These are phyloP conservation scores for Eleusine indica DNA, from an alignment of 176 grass and related monocot species.

Conservation along the genomic window DNA sequence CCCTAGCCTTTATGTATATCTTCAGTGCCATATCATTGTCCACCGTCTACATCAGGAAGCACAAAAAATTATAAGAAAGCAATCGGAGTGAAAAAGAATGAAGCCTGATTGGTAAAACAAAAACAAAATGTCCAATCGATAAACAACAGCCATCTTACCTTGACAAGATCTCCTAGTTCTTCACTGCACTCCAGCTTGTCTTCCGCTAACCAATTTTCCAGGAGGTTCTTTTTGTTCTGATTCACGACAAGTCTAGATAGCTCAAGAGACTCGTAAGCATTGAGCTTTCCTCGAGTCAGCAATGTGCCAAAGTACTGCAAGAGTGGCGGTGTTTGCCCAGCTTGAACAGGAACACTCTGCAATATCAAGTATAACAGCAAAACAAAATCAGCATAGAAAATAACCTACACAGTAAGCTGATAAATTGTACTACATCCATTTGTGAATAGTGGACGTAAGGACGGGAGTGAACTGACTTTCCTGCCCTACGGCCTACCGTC, in stretches of 20 bases:
- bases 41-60: constrained; percentile 71
- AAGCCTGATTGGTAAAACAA: not conserved
- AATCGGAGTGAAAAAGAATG: constrained; percentile 38
- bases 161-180: constrained; percentile 94
- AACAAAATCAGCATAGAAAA: not conserved
- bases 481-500: not conserved
- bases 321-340: constrained; percentile 88
- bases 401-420: not conserved
- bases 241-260: constrained; percentile 93
- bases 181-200: constrained; percentile 96
- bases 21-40: constrained; percentile 98
- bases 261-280: constrained; percentile 84
- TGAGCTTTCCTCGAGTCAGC: constrained; percentile 93
- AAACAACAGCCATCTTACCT: constrained; percentile 46
- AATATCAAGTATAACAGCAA: constrained; percentile 24
- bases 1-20: constrained; percentile 94
- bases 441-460: not conserved
- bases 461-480: not conserved
- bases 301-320: constrained; percentile 90
- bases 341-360: constrained; percentile 91
- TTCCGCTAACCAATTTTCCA: constrained; percentile 93
- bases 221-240: constrained; percentile 97
- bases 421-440: not conserved
- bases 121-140: not conserved
- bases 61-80: constrained; percentile 30